Percentiles rank a stretch among this genome's conserved stretches.
These are phyloP conservation scores for Penicillium ochrochloron DNA, from an alignment of 495 filamentous ascomycete species.

Conservation along the genomic window DNA sequence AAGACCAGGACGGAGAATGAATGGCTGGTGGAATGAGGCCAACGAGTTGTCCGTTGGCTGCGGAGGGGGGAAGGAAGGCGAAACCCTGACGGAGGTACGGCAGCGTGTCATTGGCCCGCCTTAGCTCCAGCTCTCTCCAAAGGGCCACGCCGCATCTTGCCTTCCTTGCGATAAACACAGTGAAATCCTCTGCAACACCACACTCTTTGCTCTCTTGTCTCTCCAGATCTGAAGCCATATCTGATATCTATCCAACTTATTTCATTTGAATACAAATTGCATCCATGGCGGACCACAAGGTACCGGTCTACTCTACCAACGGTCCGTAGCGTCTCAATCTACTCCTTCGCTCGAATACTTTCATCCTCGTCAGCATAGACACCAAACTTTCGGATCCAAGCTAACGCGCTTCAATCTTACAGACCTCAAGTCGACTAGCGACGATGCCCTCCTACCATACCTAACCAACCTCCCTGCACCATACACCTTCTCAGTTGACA, in stretches of 20 bases:
- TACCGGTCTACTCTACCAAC: constrained; percentile 54
- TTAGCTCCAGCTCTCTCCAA: constrained; percentile 44
- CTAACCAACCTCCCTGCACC: constrained; percentile 70
- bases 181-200: constrained; percentile 10
- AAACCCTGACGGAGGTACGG: constrained; percentile 27
- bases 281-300: constrained; percentile 42
- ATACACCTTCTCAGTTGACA: constrained; percentile 74
- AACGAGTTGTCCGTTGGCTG: constrained; percentile 12
- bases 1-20: constrained; percentile 54
- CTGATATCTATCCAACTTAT: not conserved
- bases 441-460: constrained; percentile 93
- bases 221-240: not conserved
- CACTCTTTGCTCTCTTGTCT: constrained; percentile 6
- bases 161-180: constrained; percentile 32
- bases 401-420: constrained; percentile 18
- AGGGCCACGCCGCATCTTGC: constrained; percentile 52
- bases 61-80: constrained; percentile 16
- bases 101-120: constrained; percentile 37
- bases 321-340: constrained; percentile 39
- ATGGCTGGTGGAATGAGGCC: constrained; percentile 4
- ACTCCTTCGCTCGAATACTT: constrained; percentile 22
- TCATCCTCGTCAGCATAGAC: not conserved
- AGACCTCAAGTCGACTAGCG: constrained; percentile 97
- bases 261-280: constrained; percentile 21
- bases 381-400: not conserved